Base-by-base conservation (phyloP, 192 early-diverging fungal genomes). In the Backusella macrospora region DNA sequence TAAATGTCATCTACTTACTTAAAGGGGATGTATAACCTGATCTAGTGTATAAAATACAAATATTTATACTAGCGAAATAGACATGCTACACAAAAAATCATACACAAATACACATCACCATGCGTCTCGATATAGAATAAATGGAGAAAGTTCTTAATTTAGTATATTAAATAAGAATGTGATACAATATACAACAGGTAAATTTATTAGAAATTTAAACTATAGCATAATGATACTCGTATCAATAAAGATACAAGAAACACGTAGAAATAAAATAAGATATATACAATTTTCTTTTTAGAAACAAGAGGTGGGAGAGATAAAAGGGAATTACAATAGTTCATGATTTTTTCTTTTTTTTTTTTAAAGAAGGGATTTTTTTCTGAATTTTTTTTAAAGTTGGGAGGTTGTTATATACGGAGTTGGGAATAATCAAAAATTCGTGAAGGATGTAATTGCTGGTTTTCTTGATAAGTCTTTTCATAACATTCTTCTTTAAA, bases 201-300 rank as follows among this genome's bases (percentile, higher is more conserved):
- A 21, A 55, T 55, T 55, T 55, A 55, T 55, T 55, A 55, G 16
- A 16, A 48, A 18, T 55, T 55, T 12, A 23, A 8, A 26, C 23
- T 55, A 55, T 55, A 55, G 1, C 52, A 26, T 55, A 55, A 55
- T 55, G 52, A 26, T 55, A 55, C 52, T 18, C 18, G 52, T 55
- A 55, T 55, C 52, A 23, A 23, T 55, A 55, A 55, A 23, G 18
- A 26, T 12, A 18, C 52, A 55, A 55, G 52, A 55, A 55, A 55
- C 52, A 55, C 4, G 16, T 12, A 12, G 13, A 21, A 21, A 26
- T 23, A 55, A 55, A 21, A 55, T 23, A 55, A 14, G 4, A 55
- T 59, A 46, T 46, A 59, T 59, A 59, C 52, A 59, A 59, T 12
- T 26, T 59, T 59, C 52, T 59, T 59, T 59, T 59, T 59, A 59